Percentiles rank a stretch among this genome's conserved stretches.
These are phyloP conservation scores for Leucogyrophana mollusca DNA, from an alignment of 768 basidiomycete genomes.

Conservation along the genomic window DNA sequence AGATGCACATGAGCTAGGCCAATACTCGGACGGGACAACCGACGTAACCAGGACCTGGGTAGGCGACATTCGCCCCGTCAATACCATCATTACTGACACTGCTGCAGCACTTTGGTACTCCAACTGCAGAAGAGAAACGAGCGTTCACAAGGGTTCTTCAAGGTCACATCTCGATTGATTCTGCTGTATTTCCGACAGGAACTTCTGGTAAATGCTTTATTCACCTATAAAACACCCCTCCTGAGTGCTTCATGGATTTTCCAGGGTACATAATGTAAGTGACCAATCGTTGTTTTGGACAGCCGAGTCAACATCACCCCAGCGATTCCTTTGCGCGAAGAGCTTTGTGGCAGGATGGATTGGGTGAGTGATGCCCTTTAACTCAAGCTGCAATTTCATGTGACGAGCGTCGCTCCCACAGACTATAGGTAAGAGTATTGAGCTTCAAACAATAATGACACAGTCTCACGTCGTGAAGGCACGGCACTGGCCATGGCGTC, in stretches of 20 bases:
- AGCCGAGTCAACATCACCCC: slow-evolving; percentile 4
- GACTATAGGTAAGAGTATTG: slow-evolving; percentile 53
- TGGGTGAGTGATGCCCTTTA: slow-evolving; percentile 48
- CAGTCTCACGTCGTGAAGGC: slow-evolving; percentile 40
- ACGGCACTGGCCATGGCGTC: slow-evolving; percentile 94
- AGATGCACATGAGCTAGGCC: slow-evolving; percentile 43
- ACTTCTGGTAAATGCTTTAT: slow-evolving; percentile 56
- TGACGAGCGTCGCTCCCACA: too few species aligned
- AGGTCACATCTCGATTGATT: slow-evolving; percentile 89
- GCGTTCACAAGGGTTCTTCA: slow-evolving; percentile 92
- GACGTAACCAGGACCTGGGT: slow-evolving; percentile 92
- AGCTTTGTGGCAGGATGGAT: slow-evolving; percentile 82
- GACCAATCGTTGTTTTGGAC: neutral
- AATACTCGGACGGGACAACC: slow-evolving; percentile 92
- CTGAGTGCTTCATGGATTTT: neutral
- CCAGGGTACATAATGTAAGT: slow-evolving; percentile 58
- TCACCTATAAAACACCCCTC: neutral
- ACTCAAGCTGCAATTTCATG: neutral
- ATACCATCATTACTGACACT: neutral
- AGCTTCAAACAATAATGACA: neutral
- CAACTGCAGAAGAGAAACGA: slow-evolving; percentile 77
- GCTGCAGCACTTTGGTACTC: slow-evolving; percentile 83
- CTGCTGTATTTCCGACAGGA: slow-evolving; percentile 76
- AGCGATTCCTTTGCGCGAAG: slow-evolving; percentile 83
- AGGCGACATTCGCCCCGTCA: slow-evolving; percentile 16